Evolutionary conservation across 805 yeast species (phyloP), one percentile per base, ranked within the genome.

Genomic region (Dipodascopsis tothii): DNA sequence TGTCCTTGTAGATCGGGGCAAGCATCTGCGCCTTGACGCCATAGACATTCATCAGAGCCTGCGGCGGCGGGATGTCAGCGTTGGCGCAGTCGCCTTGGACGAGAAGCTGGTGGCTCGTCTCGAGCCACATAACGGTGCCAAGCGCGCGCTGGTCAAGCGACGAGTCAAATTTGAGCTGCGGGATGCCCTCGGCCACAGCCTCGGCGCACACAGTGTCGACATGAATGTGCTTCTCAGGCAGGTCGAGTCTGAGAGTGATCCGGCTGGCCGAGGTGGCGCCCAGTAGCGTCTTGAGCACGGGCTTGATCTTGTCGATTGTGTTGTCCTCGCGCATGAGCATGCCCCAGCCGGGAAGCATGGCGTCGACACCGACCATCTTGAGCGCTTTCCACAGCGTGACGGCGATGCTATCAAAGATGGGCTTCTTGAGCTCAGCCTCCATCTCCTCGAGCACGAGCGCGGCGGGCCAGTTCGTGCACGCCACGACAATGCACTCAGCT

Each of bases 381-480:
- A 43, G 17, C 4, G 46, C 46, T 19, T 43, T 43, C 46, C 46
- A 43, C n/a, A 43, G 21, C 17, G 46, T 43, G 20, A 43, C 46
- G 9, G 34, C 25, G 34, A 43, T 43, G 6, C 38, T 32, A 19
- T 43, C 46, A 25, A 18, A 43, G 18, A 43, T 43, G 11, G 46
- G 46, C 40, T 43, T 43, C 18, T 45, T 45, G 4, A 43, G 33
- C 25, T 43, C 46, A 16, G 39, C 46, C 35, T 43, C 46, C 39
- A 43, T 27, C 28, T 43, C 46, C 14, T 43, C 46, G 3, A 43
- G 17, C 5, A 43, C 45, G 18, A 43, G 33, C 19, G 46, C 46
- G 3, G 36, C 46, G 11, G 46, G 46, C 46, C 46, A 43, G 43
- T 43, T 43, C 25, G 46, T 43, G 25, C 46, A 43, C 22, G 46